Conservation (phyloP, 2,329 filamentous ascomycete genomes). For the Exophiala sp. region DNA sequence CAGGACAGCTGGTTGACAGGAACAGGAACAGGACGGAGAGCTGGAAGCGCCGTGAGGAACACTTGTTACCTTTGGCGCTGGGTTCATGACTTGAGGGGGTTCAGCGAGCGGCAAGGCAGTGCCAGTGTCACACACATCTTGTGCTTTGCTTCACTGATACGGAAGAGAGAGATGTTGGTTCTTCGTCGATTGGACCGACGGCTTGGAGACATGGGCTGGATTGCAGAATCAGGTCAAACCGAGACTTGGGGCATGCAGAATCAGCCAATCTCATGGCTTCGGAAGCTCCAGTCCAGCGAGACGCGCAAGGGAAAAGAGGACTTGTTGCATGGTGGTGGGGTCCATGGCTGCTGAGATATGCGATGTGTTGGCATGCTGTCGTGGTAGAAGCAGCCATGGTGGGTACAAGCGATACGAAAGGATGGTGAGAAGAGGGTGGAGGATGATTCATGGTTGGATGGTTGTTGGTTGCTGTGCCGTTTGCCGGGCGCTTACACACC, state of each 20-base stretch:
- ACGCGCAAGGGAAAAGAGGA: background rate
- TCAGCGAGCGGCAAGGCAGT: background rate
- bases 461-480: background rate
- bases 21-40: background rate
- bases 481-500: conserved; percentile 6
- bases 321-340: background rate
- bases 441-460: background rate
- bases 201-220: background rate
- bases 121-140: background rate
- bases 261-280: background rate
- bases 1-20: too few species aligned
- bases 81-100: background rate
- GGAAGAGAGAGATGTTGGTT: background rate
- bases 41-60: background rate
- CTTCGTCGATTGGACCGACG: background rate
- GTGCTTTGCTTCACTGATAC: background rate
- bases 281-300: background rate
- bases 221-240: background rate
- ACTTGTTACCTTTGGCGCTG: background rate
- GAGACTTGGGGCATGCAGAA: background rate
- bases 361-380: background rate
- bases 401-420: background rate
- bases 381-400: background rate
- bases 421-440: background rate
- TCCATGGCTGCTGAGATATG: background rate